phyloP scores from a whole-genome alignment of 257 asterid genomes.

The Fraxinus americana region DNA sequence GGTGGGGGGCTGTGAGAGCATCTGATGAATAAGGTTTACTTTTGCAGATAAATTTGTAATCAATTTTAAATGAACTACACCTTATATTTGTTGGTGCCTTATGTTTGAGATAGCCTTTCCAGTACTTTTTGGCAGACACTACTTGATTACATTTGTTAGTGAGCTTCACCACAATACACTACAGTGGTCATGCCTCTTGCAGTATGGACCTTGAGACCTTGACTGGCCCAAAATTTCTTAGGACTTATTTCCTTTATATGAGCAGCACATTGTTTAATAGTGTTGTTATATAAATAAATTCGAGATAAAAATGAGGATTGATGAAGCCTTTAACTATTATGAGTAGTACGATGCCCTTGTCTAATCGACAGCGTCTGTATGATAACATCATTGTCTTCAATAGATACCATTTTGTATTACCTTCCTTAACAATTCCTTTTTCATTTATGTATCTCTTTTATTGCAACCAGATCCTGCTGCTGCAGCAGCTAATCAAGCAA shows the following conservation, averaged over 20 bases:
- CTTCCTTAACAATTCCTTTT: conserved; percentile 7
- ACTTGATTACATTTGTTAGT: background rate
- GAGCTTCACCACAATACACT: background rate
- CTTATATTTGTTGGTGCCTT: background rate
- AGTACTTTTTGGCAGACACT: background rate
- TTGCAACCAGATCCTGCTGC: conserved; percentile 60
- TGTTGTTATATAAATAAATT: background rate
- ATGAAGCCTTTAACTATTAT: background rate
- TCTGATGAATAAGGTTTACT: background rate
- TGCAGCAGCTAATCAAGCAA: conserved; percentile 58
- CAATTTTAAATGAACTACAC: background rate
- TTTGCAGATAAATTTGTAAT: background rate
- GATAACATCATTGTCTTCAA: conserved; percentile 5
- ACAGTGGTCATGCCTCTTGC: background rate
- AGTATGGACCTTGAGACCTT: background rate
- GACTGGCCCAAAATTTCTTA: background rate
- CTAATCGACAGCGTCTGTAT: background rate
- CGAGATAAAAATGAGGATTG: conserved; percentile 5
- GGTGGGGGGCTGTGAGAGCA: background rate
- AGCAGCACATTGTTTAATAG: conserved; percentile 15
- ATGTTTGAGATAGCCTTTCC: background rate
- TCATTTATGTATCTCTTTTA: background rate
- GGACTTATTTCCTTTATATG: conserved; percentile 5
- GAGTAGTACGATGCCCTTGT: background rate
- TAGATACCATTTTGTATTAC: background rate